Evolutionary conservation across 2,329 filamentous ascomycete species (phyloP).

Genomic region (Camillea tinctor): DNA sequence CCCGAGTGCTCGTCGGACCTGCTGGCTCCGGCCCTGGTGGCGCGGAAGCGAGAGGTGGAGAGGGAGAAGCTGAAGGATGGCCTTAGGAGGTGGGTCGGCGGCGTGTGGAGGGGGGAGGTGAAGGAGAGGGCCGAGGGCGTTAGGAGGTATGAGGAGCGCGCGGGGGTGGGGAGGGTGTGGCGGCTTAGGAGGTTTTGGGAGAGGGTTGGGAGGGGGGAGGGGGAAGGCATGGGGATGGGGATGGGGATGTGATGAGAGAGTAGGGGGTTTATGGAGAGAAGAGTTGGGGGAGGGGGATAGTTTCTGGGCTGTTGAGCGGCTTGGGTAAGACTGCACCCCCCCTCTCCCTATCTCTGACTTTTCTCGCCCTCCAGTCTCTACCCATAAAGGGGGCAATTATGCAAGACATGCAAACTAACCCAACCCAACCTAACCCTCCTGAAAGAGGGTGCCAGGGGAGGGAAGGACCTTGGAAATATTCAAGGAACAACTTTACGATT

Average conservation of each 20-base stretch:
- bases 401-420: too few relatives aligned
- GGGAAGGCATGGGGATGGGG: constrained; percentile 26
- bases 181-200: constrained; percentile 67
- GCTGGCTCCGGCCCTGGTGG: constrained; percentile 62
- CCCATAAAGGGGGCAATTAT: too few relatives aligned
- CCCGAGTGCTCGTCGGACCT: constrained; percentile 54
- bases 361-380: too few relatives aligned
- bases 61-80: constrained; percentile 67
- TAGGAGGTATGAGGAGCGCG: constrained; percentile 47
- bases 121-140: constrained; percentile 48
- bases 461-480: too few relatives aligned
- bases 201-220: constrained; percentile 45
- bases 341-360: too few relatives aligned
- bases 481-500: too few relatives aligned
- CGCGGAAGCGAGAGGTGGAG: constrained; percentile 61
- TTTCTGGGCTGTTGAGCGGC: too few relatives aligned
- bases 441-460: too few relatives aligned
- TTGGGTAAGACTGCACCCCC: too few relatives aligned
- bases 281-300: too few relatives aligned
- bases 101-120: constrained; percentile 55
- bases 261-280: background rate
- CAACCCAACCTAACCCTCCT: too few relatives aligned
- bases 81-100: constrained; percentile 62
- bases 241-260: background rate
- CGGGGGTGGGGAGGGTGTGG: constrained; percentile 58